Base-by-base conservation (phyloP, 1,139 yeast genomes). In the Lodderomyces pseudojiufengensis region DNA sequence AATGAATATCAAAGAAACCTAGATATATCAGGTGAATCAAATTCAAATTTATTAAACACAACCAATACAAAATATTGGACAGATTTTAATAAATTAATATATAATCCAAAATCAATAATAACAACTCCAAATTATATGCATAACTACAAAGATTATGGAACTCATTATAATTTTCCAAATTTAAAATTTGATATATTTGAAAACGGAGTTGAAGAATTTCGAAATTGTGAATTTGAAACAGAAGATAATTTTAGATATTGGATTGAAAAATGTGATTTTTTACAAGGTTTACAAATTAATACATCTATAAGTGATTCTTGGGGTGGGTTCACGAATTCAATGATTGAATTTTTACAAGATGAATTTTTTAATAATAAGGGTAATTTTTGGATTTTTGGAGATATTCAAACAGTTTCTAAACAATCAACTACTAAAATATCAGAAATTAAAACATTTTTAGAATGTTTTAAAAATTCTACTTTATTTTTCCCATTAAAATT, bases 271-370 rank as follows among this genome's bases (percentile, higher is more conserved):
- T 79, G 94, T 51, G 97, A 92, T 54, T 59, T 65, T 18, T 54
- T 88, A 22, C 77, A 74, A 38, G 97, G 97, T 1, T 44, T 90
- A 9, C 84, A 82, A 45, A 39, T 85, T 0, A 52, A 80, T 2
- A 73, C 84, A 0, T 95, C 87, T 35, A 47, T 81, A 5, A 92
- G 84, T 52, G 70, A 78, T 26, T 84, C 83, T 0, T 92, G 97
- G 97, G 82, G 90, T 29, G 96, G 95, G 0, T 81, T 84, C 47
- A 60, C 85, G 1, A 56, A 65, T 25, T 70, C 70, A 31, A 48
- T 80, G 45, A 43, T 88, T 23, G 53, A 64, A 10, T 72, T 69
- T 14, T 41, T 88, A 21, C 66, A 77, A 36, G 96, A 90, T 55
- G 95, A 87, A 44, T 80, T 78, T 47, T 65, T 77, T 39, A 79